Evolutionary conservation across 2,329 filamentous ascomycete species (phyloP).

Genomic region (Aspergillus phoenicis): DNA sequence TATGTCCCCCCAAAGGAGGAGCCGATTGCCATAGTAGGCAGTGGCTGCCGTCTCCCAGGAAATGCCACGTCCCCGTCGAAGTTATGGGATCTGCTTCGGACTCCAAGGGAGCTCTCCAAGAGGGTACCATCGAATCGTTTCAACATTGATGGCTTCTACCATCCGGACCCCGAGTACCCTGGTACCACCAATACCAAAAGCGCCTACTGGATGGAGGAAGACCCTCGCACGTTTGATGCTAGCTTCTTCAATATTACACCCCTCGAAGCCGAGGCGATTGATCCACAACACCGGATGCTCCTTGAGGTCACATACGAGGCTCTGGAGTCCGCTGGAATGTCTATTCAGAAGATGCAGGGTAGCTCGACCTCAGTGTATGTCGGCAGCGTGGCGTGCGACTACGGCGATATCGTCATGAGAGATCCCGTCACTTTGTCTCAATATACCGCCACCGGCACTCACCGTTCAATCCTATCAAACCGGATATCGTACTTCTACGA

Average conservation of each 20-base stretch:
- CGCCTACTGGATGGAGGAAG: conserved; percentile 8
- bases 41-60: conserved; percentile 14
- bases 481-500: conserved; percentile 32
- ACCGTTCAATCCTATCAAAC: conserved; percentile 38
- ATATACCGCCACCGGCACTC: conserved; percentile 25
- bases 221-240: conserved; percentile 8
- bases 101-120: not conserved
- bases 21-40: conserved; percentile 18
- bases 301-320: conserved; percentile 15
- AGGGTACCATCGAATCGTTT: conserved; percentile 10
- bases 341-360: conserved; percentile 3
- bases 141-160: conserved; percentile 5
- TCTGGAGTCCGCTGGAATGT: conserved; percentile 2
- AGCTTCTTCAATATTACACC: conserved; percentile 14
- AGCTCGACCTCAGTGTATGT: conserved; percentile 7
- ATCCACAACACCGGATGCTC: conserved; percentile 16
- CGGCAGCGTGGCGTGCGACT: conserved; percentile 13
- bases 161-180: conserved; percentile 8
- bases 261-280: conserved; percentile 15
- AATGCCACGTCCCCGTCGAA: conserved; percentile 7
- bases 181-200: conserved; percentile 1
- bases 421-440: conserved; percentile 3
- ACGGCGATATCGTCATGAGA: not conserved
- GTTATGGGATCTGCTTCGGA: conserved; percentile 15
- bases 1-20: not conserved